Evolutionary conservation across 2,329 filamentous ascomycete genomes (phyloP).

Genomic region (Shiraia sp.): DNA sequence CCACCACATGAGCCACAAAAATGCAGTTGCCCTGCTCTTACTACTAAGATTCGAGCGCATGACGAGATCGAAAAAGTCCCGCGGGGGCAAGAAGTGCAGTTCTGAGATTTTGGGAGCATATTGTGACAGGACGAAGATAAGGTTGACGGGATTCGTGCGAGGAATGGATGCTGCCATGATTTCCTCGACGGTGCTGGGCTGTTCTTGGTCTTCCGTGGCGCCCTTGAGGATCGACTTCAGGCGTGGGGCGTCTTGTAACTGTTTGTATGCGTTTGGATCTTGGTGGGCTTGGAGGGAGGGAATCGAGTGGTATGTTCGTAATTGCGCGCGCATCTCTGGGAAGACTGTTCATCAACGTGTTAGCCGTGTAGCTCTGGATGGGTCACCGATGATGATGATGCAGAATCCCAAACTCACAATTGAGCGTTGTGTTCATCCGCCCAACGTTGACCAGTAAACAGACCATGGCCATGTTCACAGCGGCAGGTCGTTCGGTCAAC

Average conservation of each 20-base stretch:
- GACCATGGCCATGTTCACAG: constrained; percentile 99
- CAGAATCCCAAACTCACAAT: constrained; percentile 66
- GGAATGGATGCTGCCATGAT: constrained; percentile 71
- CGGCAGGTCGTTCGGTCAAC: constrained; percentile 85
- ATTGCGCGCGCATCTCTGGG: constrained; percentile 96
- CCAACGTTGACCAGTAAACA: constrained; percentile 96
- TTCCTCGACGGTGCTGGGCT: constrained; percentile 81
- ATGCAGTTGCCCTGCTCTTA: constrained; percentile 79
- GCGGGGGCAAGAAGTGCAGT: constrained; percentile 79
- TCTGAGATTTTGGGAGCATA: constrained; percentile 91
- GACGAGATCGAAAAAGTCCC: constrained; percentile 94
- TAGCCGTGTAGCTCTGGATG: background rate
- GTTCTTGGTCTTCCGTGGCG: constrained; percentile 85
- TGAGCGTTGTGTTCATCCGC: constrained; percentile 97
- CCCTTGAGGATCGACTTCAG: constrained; percentile 97
- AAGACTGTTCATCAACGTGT: constrained; percentile 68
- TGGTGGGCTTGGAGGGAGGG: constrained; percentile 93
- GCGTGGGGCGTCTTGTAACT: constrained; percentile 92
- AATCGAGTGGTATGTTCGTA: constrained; percentile 97
- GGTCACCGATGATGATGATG: too few species aligned
- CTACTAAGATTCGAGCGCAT: constrained; percentile 88
- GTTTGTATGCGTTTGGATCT: constrained; percentile 95
- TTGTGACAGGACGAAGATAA: constrained; percentile 92
- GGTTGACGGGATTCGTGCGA: constrained; percentile 95
- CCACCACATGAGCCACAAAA: constrained; percentile 99